Evolutionary conservation across 2,329 filamentous ascomycete species (phyloP), one percentile per base, ranked within the genome.

Genomic region (Verticillium dahliae): DNA sequence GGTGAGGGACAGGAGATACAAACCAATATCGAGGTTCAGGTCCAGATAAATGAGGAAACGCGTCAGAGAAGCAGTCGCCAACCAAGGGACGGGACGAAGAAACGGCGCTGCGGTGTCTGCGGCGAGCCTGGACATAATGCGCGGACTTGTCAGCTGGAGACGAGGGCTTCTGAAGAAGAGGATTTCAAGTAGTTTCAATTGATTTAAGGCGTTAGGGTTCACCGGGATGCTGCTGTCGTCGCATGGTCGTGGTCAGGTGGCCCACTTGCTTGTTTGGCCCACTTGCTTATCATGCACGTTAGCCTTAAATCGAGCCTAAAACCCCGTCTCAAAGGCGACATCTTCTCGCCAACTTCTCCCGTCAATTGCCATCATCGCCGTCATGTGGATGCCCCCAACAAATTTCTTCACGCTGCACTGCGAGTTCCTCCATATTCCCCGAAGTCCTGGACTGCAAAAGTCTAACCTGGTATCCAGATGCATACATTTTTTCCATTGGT

Each of bases 171-270:
- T 54, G 14, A 15, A 50, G 57, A 54, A 54, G 38, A 59, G 57
- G 57, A 59, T 59, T 38, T 31, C 27, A 27, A 52, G 33, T 59
- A 59, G 57, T 52, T 59, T 34, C 4, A 39, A 38, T 57, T 57
- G 33, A 57, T 38, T 57, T 39, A 57, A 38, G 35, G 14, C 39
- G 35, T 31, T 41, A 2, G 22, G 35, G n/a, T 57, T 39, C 9
- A 22, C 39, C 22, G 33, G 18, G 15, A 41, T 41, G 38, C 18
- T 22, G 18, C 18, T 22, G 18, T 22, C 18, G 18, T 22, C 18
- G 18, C 18, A 22, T 22, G 18, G 18, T 22, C 18, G 18, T 22
- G 18, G 18, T 22, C 18, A 22, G 18, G 18, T 22, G 18, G 18
- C 18, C 18, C 18, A 22, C 18, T 22, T 22, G 18, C 18, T 22